Evolutionary conservation across 2,329 filamentous ascomycete genomes (phyloP).

Genomic region (Exophiala sp.): DNA sequence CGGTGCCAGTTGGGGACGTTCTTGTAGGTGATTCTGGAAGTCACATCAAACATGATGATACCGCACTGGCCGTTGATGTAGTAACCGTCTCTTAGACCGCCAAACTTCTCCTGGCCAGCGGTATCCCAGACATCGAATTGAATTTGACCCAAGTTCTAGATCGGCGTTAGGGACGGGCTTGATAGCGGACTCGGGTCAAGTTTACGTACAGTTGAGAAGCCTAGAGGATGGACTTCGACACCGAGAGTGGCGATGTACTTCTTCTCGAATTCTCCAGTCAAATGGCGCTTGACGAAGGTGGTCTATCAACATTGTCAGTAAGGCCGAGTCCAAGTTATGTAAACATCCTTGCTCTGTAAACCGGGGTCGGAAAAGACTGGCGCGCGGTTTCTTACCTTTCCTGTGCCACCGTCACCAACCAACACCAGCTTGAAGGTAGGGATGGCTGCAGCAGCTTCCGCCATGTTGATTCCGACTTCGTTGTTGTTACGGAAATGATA

Average conservation of each 20-base stretch:
- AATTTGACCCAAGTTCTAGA: conserved; percentile 82
- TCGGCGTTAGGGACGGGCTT: conserved; percentile 15
- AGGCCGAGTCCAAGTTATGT: background rate
- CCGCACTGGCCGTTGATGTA: conserved; percentile 99
- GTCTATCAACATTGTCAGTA: conserved; percentile 55
- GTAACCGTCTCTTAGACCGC: conserved; percentile 98
- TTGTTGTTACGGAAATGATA: conserved; percentile 21
- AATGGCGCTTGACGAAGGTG: conserved; percentile 99
- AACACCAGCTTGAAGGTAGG: conserved; percentile 99
- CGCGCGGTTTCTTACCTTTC: conserved; percentile 64
- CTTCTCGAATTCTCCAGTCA: conserved; percentile 99
- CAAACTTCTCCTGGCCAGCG: conserved; percentile 98
- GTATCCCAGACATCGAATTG: conserved; percentile 99
- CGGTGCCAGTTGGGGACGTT: conserved; percentile 99
- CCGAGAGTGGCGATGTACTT: conserved; percentile 99
- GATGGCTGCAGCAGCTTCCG: conserved; percentile 46
- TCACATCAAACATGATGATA: conserved; percentile 99
- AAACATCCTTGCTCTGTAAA: too few relatives aligned
- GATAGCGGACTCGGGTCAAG: conserved; percentile 33
- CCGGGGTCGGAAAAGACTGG: background rate
- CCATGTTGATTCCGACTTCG: conserved; percentile 49
- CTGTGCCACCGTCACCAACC: conserved; percentile 97
- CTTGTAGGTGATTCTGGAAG: conserved; percentile 99
- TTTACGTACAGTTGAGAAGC: conserved; percentile 86
- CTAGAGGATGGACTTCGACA: conserved; percentile 98